Evolutionary conservation across 768 basidiomycete genomes (phyloP).

Genomic region (Mrakia gelida): DNA sequence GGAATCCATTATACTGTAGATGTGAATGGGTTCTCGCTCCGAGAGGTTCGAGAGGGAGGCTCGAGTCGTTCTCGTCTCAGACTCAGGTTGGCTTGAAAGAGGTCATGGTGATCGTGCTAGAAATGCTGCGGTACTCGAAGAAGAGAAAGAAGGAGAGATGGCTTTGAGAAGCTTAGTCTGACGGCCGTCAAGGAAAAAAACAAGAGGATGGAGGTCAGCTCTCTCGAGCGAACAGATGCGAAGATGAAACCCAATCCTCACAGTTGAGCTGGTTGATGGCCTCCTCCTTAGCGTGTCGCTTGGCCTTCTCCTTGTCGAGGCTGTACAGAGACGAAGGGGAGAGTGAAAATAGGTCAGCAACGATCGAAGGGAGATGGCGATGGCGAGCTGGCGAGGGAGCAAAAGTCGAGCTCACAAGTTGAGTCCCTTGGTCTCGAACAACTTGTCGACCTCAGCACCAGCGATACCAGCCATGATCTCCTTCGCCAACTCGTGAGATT

Average conservation of each 20-base stretch:
- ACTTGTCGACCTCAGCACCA: slow-evolving; percentile 10
- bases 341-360: background rate
- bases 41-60: no score
- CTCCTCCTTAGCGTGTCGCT: slow-evolving; percentile 19
- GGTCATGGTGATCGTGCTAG: no score
- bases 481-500: background rate
- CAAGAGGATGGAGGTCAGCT: background rate
- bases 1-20: no score
- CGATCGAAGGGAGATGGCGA: background rate
- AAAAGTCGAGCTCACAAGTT: background rate
- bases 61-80: no score
- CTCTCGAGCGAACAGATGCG: background rate
- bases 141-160: no score
- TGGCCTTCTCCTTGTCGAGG: slow-evolving; percentile 22
- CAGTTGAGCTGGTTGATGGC: slow-evolving; percentile 19
- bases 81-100: no score
- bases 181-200: background rate
- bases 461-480: slow-evolving; percentile 3
- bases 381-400: background rate
- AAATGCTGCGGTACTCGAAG: no score
- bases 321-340: background rate
- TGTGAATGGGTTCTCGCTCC: no score
- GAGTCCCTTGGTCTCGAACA: slow-evolving; percentile 18
- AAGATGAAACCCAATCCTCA: background rate
- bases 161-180: background rate